phyloP scores from a whole-genome alignment of 2,329 filamentous ascomycete species.

The Boeremia exigua region DNA sequence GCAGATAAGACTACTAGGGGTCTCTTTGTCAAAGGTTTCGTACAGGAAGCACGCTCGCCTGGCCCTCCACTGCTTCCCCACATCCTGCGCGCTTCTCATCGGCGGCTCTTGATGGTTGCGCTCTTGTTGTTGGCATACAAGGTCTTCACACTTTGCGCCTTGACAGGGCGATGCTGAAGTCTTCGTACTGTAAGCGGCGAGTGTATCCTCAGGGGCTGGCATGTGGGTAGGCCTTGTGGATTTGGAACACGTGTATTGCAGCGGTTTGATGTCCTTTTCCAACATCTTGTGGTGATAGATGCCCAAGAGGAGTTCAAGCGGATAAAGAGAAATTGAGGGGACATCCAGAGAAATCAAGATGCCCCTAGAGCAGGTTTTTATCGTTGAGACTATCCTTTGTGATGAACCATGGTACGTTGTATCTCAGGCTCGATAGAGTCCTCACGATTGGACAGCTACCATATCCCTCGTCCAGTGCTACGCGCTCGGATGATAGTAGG shows the following conservation, averaged over 20 bases:
- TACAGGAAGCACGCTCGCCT: conserved; percentile 1
- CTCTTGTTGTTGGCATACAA: conserved; percentile 3
- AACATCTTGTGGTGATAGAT: conserved; percentile 3
- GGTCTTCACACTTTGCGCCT: conserved; percentile 4
- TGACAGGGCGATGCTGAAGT: conserved; percentile 2
- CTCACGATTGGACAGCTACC: conserved; percentile 4
- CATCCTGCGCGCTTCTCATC: too few species aligned
- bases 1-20: not conserved
- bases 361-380: conserved; percentile 3
- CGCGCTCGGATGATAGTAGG: too few species aligned
- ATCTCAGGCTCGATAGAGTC: not conserved
- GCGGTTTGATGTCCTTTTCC: not conserved
- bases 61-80: too few species aligned
- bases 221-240: conserved; percentile 2
- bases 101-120: conserved; percentile 1
- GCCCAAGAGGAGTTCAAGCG: not conserved
- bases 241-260: not conserved
- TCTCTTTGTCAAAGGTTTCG: conserved; percentile 2
- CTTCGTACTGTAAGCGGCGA: not conserved
- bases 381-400: not conserved
- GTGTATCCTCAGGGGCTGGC: not conserved
- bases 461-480: conserved; percentile 2
- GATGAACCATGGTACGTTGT: conserved; percentile 2
- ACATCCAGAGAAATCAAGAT: too few species aligned
- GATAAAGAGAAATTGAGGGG: conserved; percentile 1